Base-by-base conservation (phyloP, 2,329 filamentous ascomycete genomes). In the Aspergillus intermedius region DNA sequence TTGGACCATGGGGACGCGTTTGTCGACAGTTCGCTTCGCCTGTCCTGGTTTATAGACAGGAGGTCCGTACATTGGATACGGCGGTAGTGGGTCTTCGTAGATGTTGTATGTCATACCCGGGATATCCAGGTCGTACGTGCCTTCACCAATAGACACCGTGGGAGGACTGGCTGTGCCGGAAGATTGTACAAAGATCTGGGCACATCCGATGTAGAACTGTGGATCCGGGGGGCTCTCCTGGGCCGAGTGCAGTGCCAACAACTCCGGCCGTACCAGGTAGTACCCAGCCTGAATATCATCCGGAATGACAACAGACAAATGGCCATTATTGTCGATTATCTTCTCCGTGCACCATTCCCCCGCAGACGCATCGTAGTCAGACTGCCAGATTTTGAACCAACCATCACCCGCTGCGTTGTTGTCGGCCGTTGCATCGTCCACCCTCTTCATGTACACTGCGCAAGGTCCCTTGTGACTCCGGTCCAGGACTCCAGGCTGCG, bases 331-430 rank as follows among this genome's bases (percentile, higher is more conserved):
- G 47, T 70, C 74, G 50, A 84, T 84, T 50, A 90, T 73, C 51
- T 80, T 81, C 60, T 87, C 80, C 3, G 82, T 84, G 67, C 86
- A 88, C 84, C 86, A 90, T 62, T 80, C 72, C 23, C 72, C 64
- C 1, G 73, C 72, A 4, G 63, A 56, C 4, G 69, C 63, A 57
- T 86, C 75, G 67, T 86, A 87, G 42, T 83, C 84, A 45, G 84
- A 77, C 49, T 87, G 78, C 74, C 78, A 88, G 62, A 90, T 79
- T 75, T 89, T 89, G 76, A 90, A 87, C 87, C 86, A 91, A 35
- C 86, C 86, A 45, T 74, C 70, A 4, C 86, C 85, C 21, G 76
- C 70, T 44, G 81, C 81, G 10, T 77, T 65, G 54, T 75, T 71
- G 19, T 62, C 63, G 10, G 69, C 56, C 45, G 67, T 69, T 50